A percentile compares a stretch with the other conserved stretches of the same genome.
These are phyloP conservation scores for Firmiana major DNA, from an alignment of 345 rosid species.

Conservation along the genomic window DNA sequence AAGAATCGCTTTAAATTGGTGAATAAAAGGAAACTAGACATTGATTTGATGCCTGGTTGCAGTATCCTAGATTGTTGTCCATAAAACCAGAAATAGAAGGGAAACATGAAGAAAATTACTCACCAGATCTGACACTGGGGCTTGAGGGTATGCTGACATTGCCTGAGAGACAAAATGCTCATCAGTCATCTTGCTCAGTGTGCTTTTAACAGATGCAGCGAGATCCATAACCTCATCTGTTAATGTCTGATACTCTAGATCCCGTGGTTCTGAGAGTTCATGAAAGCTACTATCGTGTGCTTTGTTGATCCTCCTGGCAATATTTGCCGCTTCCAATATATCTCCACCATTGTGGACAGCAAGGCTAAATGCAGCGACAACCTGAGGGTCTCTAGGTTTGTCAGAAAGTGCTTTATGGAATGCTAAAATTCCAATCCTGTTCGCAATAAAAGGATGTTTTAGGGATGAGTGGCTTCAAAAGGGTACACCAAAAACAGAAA, in stretches of 20 bases:
- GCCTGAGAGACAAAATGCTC: constrained; percentile 59
- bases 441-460: background rate
- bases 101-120: constrained; percentile 14
- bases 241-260: constrained; percentile 29
- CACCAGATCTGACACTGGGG: constrained; percentile 81
- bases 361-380: constrained; percentile 74
- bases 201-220: constrained; percentile 45
- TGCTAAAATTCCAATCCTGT: constrained; percentile 77
- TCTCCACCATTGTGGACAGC: constrained; percentile 79
- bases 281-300: constrained; percentile 41
- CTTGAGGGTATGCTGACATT: constrained; percentile 58
- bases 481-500: background rate
- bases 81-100: background rate
- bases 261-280: constrained; percentile 45
- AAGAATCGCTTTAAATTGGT: background rate
- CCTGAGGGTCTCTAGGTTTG: constrained; percentile 71
- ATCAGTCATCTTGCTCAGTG: constrained; percentile 57
- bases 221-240: constrained; percentile 60
- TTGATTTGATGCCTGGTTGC: background rate
- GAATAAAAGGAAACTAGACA: background rate
- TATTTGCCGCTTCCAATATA: constrained; percentile 57
- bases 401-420: constrained; percentile 73
- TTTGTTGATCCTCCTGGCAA: constrained; percentile 51
- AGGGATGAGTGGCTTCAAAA: background rate
- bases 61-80: background rate